A percentile compares a stretch with the other conserved stretches of the same genome.
Evolutionary conservation across 1,284 basidiomycete species (phyloP).

Genomic region (Cutaneotrichosporon cutaneum): DNA sequence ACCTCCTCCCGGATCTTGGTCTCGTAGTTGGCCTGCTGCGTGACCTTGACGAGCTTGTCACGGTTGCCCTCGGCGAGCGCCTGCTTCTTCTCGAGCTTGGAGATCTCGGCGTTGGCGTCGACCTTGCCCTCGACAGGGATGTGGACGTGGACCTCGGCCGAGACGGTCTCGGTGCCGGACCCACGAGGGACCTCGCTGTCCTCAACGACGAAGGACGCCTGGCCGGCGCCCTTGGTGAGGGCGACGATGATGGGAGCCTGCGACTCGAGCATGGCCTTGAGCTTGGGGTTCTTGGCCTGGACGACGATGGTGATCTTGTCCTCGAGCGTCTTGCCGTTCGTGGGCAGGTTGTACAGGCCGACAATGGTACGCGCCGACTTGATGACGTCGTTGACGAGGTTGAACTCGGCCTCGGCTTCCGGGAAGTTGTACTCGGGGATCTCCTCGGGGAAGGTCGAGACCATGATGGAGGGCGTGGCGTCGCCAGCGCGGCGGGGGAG

Average conservation of each 20-base stretch:
- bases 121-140: constrained; percentile 85
- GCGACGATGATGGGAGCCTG: constrained; percentile 75
- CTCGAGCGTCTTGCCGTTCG: constrained; percentile 60
- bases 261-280: constrained; percentile 65
- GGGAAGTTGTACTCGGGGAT: constrained; percentile 62
- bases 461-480: constrained; percentile 80
- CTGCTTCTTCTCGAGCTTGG: constrained; percentile 83
- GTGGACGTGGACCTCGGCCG: constrained; percentile 70
- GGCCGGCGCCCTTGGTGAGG: constrained; percentile 86
- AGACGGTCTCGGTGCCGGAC: constrained; percentile 80
- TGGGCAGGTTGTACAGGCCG: constrained; percentile 86
- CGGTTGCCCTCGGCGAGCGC: constrained; percentile 66
- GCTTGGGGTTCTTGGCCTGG: constrained; percentile 65
- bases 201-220: constrained; percentile 62
- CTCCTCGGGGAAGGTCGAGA: constrained; percentile 75
- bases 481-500: constrained; percentile 82
- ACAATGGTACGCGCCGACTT: constrained; percentile 80
- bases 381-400: constrained; percentile 78
- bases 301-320: constrained; percentile 66
- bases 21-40: constrained; percentile 71
- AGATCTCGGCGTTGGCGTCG: constrained; percentile 77
- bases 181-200: constrained; percentile 70
- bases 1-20: constrained; percentile 75
- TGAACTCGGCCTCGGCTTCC: constrained; percentile 79
- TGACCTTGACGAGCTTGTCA: constrained; percentile 74